Percentiles rank a stretch among this genome's conserved stretches.
phyloP scores from a whole-genome alignment of 805 yeast genomes.

The Monosporozyma aerobia region DNA sequence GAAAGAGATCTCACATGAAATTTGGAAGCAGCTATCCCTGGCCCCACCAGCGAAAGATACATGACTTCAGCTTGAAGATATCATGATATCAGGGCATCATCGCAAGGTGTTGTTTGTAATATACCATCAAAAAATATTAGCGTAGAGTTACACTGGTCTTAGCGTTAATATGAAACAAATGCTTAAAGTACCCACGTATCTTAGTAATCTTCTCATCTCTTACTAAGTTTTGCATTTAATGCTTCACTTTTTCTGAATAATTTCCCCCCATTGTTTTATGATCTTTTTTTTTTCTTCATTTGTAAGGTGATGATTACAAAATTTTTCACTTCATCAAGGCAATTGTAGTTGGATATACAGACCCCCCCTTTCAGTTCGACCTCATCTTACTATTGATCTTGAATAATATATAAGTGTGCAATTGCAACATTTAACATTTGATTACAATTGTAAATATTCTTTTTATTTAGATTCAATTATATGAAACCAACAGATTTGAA shows the following conservation, averaged over 20 bases:
- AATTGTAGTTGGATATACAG: not conserved
- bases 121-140: not conserved
- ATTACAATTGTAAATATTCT: not conserved
- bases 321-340: not conserved
- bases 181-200: not conserved
- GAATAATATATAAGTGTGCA: not conserved
- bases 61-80: too few species aligned
- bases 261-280: not conserved
- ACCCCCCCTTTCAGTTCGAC: not conserved
- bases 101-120: not conserved
- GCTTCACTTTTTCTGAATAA: not conserved
- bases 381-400: not conserved
- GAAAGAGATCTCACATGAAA: too few species aligned
- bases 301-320: not conserved
- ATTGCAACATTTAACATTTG: too few species aligned
- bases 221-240: not conserved
- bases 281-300: not conserved
- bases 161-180: too few species aligned
- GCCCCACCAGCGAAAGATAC: too few species aligned
- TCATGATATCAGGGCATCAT: too few species aligned
- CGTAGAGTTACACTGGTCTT: too few species aligned
- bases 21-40: too few species aligned
- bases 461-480: not conserved
- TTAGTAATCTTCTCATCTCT: not conserved
- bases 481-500: not conserved